Evolutionary conservation across 176 grass and related monocot species (phyloP).

Genomic region (Puya raimondii): DNA sequence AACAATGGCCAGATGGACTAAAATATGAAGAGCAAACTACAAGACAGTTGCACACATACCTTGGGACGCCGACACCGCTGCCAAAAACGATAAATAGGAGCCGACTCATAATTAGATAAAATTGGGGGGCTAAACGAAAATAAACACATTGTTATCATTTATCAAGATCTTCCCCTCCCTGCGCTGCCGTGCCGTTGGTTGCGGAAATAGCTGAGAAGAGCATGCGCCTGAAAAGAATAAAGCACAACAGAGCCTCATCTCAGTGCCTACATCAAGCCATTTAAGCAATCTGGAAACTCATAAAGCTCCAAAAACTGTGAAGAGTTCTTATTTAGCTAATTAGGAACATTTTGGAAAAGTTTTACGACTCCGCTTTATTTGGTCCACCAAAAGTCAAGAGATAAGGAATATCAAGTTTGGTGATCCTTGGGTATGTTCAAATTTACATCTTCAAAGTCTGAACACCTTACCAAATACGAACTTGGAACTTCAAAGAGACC

Average conservation of each 20-base stretch:
- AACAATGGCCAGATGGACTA: conserved; percentile 17
- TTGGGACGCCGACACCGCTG: background rate
- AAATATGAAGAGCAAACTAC: conserved; percentile 22
- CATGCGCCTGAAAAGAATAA: conserved; percentile 50
- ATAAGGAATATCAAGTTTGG: background rate
- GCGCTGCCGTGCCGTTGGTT: conserved; percentile 60
- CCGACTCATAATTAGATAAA: conserved; percentile 13
- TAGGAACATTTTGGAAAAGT: too few relatives aligned
- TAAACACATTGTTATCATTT: background rate
- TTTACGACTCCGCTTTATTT: background rate
- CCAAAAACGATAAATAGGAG: background rate
- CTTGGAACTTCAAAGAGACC: too few relatives aligned
- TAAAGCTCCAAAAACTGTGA: background rate
- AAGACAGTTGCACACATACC: background rate
- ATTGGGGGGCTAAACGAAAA: background rate
- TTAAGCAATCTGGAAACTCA: background rate
- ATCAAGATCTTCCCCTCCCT: background rate
- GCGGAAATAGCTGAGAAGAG: conserved; percentile 70
- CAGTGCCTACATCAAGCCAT: background rate
- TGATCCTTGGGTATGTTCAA: background rate
- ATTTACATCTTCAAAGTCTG: background rate
- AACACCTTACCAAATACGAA: background rate
- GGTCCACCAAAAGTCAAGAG: background rate
- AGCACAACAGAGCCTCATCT: background rate
- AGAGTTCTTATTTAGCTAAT: background rate